Evolutionary conservation across 2,329 filamentous ascomycete genomes (phyloP), one percentile per base, ranked within the genome.

Genomic region (Lachnellula arida): DNA sequence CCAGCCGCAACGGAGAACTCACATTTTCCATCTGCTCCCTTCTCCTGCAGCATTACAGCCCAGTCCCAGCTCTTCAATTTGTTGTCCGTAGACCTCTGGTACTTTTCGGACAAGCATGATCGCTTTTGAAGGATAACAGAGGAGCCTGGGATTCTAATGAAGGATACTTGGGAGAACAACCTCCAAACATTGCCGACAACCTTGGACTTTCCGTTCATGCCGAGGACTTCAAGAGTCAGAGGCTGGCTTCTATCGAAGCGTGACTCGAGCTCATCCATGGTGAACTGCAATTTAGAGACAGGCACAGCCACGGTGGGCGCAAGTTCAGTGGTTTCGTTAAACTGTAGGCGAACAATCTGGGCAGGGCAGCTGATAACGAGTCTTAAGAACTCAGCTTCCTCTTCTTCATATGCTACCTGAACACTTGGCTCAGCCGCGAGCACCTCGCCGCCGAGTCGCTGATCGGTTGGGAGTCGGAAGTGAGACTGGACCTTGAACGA

Each of bases 401-500:
- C 37, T 5, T 40, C 58, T 5, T 65, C 62, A 35, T 57, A 63
- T 46, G 55, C 59, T n/a, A 49, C 61, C 28, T 48, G 48, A 9
- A 34, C 46, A 51, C 42, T 54, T 19, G 37, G 63, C 17, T 23
- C 58, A 34, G 37, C 60, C 25, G 11, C 48, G 17, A 54, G 54
- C 40, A 53, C 53, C n/a, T 54, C 48, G 40, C 72, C 68, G 15
- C 63, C 60, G 1, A 69, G 67, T 9, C 74, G 67, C 3, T 70
- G 65, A 62, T 90, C 87, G 19, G 78, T 78, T 0, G 86, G 85
- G 47, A 87, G 75, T 55, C 78, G 76, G 73, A 90, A 90, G 67
- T 85, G 87, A 19, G 84, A 81, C 61, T 89, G 82, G 61, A 82
- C 82, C 52, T 82, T 78, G 72, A 90, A 89, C 25, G 84, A 81